Base-by-base conservation (phyloP, 495 filamentous ascomycete species). In the Recurvomyces mirabilis region DNA sequence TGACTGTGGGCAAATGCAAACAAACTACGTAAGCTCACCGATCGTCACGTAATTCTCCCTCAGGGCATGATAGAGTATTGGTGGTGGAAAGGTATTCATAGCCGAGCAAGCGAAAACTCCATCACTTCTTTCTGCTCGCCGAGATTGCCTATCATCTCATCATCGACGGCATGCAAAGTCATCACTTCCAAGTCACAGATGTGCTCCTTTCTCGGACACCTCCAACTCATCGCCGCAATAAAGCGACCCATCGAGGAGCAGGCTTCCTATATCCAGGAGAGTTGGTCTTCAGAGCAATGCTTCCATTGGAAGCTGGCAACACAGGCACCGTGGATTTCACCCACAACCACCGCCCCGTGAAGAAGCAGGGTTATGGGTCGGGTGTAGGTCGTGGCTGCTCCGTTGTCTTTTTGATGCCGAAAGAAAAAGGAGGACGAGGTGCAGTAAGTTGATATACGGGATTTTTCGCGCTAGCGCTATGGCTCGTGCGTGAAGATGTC, bases 171-270 rank as follows among this genome's bases (percentile, higher is more conserved):
- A n/a, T n/a, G n/a, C n/a, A n/a, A n/a, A 36, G 32, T 19, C 17
- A 6, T 11, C 32, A 19, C 32, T 10, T 36, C 18, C 9, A 19
- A 36, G 6, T 36, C 11, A 36, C 26, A 9, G 23, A 26, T 52
- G 49, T 52, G 46, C 49, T 52, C 49, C 49, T 43, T 52, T 52
- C 49, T 52, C 43, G 49, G 49, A 52, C 49, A 52, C 43, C 35
- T 42, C 28, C 42, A 36, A 20, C 37, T 18, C 49, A 52, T 37
- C 18, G 49, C 36, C 41, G 35, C 42, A 51, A 13, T 41, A 14
- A 51, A 51, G 42, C 35, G 41, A 47, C 25, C 35, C 35, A 46
- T 46, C 41, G 41, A 37, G 18, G 18, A 42, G 43, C 43, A 41
- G 14, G 43, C 49, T 52, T 52, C 49, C 49, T 52, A 52, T 45